Percentiles rank a stretch among this genome's conserved stretches.
phyloP scores from a whole-genome alignment of 2,329 filamentous ascomycete genomes.

The Cladosporium sp. region DNA sequence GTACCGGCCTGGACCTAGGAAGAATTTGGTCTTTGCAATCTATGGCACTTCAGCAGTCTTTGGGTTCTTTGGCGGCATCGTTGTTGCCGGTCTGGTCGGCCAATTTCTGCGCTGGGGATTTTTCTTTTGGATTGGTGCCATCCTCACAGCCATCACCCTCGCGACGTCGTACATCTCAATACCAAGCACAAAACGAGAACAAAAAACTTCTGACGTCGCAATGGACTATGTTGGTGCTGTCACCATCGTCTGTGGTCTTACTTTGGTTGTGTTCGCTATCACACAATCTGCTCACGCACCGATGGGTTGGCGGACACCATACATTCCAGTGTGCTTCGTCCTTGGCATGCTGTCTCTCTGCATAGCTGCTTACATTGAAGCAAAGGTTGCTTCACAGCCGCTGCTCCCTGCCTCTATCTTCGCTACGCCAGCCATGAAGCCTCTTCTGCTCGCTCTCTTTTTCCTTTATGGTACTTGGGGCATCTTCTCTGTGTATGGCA shows the following conservation, averaged over 20 bases:
- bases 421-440: slow-evolving; percentile 65
- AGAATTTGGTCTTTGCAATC: slow-evolving; percentile 38
- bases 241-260: slow-evolving; percentile 65
- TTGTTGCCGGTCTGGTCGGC: slow-evolving; percentile 61
- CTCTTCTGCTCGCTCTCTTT: slow-evolving; percentile 61
- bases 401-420: slow-evolving; percentile 71
- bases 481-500: slow-evolving; percentile 68
- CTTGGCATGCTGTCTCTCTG: slow-evolving; percentile 63
- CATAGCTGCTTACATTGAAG: slow-evolving; percentile 68
- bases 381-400: slow-evolving; percentile 66
- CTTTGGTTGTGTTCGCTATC: slow-evolving; percentile 72
- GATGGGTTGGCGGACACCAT: slow-evolving; percentile 68
- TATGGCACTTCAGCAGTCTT: slow-evolving; percentile 56
- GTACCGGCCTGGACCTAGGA: slow-evolving; percentile 37
- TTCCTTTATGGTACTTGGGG: slow-evolving; percentile 69
- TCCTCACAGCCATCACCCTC: slow-evolving; percentile 51
- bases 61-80: slow-evolving; percentile 63
- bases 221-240: slow-evolving; percentile 70
- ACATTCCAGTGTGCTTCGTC: slow-evolving; percentile 66
- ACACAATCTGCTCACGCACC: slow-evolving; percentile 71
- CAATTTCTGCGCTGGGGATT: slow-evolving; percentile 61
- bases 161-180: slow-evolving; percentile 50
- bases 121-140: slow-evolving; percentile 68
- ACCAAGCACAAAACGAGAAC: slow-evolving; percentile 45
- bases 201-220: background rate